Evolutionary conservation across 306 rosid genomes (phyloP).

Genomic region (Amphicarpaea edgeworthii): DNA sequence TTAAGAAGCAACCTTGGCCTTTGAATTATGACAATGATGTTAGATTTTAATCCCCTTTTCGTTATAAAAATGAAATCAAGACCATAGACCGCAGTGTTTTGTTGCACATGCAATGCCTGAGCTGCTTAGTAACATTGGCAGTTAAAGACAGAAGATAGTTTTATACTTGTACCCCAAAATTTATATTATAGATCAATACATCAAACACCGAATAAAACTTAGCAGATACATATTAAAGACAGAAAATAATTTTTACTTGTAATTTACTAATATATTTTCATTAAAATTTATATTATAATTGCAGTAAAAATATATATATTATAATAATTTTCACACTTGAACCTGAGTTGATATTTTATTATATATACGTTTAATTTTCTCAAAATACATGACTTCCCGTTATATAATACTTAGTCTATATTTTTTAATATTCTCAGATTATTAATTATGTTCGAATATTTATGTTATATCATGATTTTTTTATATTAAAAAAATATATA

Average conservation of each 20-base stretch:
- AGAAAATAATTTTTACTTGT: not conserved
- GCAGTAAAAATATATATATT: not conserved
- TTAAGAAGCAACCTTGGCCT: conserved; percentile 5
- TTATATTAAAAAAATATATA: not conserved
- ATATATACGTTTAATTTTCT: not conserved
- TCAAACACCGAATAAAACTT: too few relatives aligned
- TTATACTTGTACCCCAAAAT: not conserved
- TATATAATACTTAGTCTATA: not conserved
- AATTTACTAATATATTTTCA: not conserved
- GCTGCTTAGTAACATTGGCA: not conserved
- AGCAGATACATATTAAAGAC: too few relatives aligned
- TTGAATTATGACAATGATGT: not conserved
- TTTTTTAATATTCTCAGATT: not conserved
- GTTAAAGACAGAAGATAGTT: too few relatives aligned
- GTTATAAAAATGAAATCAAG: not conserved
- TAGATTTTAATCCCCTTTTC: not conserved
- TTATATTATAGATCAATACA: not conserved
- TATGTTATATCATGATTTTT: too few relatives aligned
- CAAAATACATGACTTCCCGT: not conserved
- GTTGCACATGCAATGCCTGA: not conserved
- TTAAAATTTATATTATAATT: not conserved
- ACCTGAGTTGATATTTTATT: not conserved
- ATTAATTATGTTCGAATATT: not conserved
- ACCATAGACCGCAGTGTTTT: not conserved
- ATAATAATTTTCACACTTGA: not conserved